Base-by-base conservation (phyloP, 306 rosid genomes). In the Trifolium repens region DNA sequence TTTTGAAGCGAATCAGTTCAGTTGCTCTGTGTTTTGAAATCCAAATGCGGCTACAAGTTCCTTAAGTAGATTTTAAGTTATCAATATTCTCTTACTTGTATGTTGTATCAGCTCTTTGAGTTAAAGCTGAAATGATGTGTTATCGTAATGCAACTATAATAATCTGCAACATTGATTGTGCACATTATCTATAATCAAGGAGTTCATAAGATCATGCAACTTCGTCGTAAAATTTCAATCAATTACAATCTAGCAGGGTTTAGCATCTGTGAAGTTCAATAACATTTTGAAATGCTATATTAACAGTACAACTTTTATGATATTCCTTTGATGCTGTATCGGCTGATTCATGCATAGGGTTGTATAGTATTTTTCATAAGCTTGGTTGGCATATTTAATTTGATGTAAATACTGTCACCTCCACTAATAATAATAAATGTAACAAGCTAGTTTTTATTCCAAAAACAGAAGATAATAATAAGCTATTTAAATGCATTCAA, bases 1-100 rank as follows among this genome's bases (percentile, higher is more conserved):
- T 54, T 58, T 40, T 57, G 30, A 24, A 78, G 32, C 40, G 10
- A 61, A 35, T 39, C 72, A 71, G 7, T 35, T 75, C 44, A 22
- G 11, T 60, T 60, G 37, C 46, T 57, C 27, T 32, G 52, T 24
- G 14, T 30, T 60, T 22, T 68, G 50, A 61, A 49, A 43, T 49
- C 57, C 14, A 76, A 58, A 19, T 26, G 27, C 42, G 0, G 54
- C 4, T 32, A 26, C 65, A 6, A 37, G 16, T 15, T 10, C 30
- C 49, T 64, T 30, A 16, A 37, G 37, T 61, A 5, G 8, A 63
- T 12, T 49, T 17, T 2, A 64, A 37, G 50, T 64, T 37, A 37
- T 35, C 8, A 6, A 37, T 64, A 9, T 37, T 3, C 19, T 9
- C 4, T 34, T 62, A 61, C 67, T 61, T 2, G 17, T 19, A 59